Evolutionary conservation across 306 rosid genomes (phyloP).

Genomic region (Carpinus viminea): DNA sequence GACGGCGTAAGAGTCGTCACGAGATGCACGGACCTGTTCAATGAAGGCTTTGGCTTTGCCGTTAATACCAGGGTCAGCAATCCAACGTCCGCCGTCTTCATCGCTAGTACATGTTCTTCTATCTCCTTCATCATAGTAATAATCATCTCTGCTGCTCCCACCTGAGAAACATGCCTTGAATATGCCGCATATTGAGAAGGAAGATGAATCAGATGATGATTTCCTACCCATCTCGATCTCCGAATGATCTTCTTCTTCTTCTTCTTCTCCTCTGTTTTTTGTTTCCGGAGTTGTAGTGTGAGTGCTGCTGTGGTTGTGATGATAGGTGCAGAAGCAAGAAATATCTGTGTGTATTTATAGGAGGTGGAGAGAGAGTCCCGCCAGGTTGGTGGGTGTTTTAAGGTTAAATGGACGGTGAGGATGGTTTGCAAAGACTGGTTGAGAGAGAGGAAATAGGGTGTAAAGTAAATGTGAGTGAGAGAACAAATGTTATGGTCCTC

Average conservation of each 20-base stretch:
- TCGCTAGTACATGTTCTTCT: conserved; percentile 75
- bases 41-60: conserved; percentile 78
- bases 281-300: not conserved
- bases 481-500: conserved; percentile 53
- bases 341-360: conserved; percentile 44
- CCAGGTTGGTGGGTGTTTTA: conserved; percentile 8
- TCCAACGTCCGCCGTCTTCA: conserved; percentile 75
- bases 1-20: conserved; percentile 55
- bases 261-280: not conserved
- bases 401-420: conserved; percentile 47
- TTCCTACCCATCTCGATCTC: conserved; percentile 47
- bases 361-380: not conserved
- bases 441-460: conserved; percentile 30
- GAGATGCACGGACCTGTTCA: conserved; percentile 60
- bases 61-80: conserved; percentile 93
- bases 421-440: conserved; percentile 40
- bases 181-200: conserved; percentile 65
- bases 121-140: conserved; percentile 52
- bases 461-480: conserved; percentile 35
- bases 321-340: no score
- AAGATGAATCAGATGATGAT: conserved; percentile 43
- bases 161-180: conserved; percentile 66
- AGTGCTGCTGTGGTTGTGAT: not conserved
- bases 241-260: conserved; percentile 11
- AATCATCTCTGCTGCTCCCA: conserved; percentile 34